Evolutionary conservation across 176 grass and related monocot species (phyloP).

Genomic region (Carex pumila): DNA sequence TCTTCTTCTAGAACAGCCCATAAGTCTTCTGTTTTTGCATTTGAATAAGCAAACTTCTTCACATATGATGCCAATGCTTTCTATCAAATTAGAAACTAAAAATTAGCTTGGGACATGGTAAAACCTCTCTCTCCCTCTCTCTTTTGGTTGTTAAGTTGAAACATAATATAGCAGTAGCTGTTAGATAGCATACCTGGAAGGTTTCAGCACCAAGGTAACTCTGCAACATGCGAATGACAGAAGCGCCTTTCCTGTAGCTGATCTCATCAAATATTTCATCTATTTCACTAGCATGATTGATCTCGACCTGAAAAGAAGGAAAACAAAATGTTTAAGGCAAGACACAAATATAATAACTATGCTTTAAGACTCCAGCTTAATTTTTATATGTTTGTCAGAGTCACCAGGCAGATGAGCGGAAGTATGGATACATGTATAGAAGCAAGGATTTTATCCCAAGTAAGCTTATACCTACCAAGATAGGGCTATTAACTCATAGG

Average conservation of each 20-base stretch:
- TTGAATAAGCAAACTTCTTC: conserved; percentile 77
- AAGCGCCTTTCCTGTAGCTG: conserved; percentile 96
- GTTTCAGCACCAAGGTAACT: conserved; percentile 92
- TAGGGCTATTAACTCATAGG: neutral
- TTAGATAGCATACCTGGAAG: conserved; percentile 71
- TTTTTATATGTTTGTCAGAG: neutral
- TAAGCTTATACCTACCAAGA: neutral
- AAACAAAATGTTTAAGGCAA: conserved; percentile 21
- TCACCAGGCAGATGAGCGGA: neutral
- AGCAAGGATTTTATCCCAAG: neutral
- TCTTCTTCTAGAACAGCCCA: conserved; percentile 94
- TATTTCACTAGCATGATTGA: conserved; percentile 93
- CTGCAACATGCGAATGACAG: conserved; percentile 96
- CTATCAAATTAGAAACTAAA: conserved; percentile 40
- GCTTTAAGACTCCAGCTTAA: neutral
- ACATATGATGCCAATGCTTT: conserved; percentile 82
- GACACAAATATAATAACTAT: neutral
- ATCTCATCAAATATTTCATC: conserved; percentile 99
- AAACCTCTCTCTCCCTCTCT: neutral
- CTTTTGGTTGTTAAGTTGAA: neutral
- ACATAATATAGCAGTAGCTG: neutral
- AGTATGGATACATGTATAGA: neutral
- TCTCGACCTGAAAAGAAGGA: conserved; percentile 58
- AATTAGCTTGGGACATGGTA: neutral
- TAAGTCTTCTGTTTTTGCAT: conserved; percentile 93